phyloP scores from a whole-genome alignment of 2,329 filamentous ascomycete genomes.

The Fusarium udum region DNA sequence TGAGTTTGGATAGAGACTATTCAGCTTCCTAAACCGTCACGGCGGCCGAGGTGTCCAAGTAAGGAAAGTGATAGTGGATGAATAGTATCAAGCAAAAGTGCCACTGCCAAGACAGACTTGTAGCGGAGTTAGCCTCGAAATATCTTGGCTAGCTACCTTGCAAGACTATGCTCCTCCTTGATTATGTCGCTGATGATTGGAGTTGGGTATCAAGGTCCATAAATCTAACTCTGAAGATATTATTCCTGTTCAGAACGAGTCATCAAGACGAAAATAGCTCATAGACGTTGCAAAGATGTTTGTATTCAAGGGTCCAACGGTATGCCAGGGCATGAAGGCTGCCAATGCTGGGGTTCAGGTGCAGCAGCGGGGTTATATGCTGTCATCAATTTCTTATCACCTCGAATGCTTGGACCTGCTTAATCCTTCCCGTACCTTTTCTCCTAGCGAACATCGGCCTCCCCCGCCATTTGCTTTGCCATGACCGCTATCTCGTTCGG shows the following conservation, averaged over 20 bases:
- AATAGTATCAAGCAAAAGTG: constrained; percentile 24
- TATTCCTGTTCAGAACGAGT: neutral
- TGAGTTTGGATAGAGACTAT: constrained; percentile 6
- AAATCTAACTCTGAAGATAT: neutral
- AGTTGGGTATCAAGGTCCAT: neutral
- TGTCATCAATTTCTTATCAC: constrained; percentile 14
- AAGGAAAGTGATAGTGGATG: constrained; percentile 37
- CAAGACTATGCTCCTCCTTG: neutral
- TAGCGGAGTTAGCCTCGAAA: constrained; percentile 11
- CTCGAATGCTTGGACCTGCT: neutral
- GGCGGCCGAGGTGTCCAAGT: constrained; percentile 33
- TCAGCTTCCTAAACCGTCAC: constrained; percentile 39
- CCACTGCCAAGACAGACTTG: constrained; percentile 26
- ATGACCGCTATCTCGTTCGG: constrained; percentile 15
- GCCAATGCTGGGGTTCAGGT: neutral
- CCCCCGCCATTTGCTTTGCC: constrained; percentile 2
- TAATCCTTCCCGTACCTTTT: constrained; percentile 19
- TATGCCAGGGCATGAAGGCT: neutral
- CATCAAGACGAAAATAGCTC: neutral
- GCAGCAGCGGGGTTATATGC: constrained; percentile 7
- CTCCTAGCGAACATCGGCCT: constrained; percentile 10
- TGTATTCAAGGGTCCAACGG: neutral
- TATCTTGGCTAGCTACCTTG: constrained; percentile 7
- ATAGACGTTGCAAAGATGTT: neutral
- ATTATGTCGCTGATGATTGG: neutral